phyloP scores from a whole-genome alignment of 106 monocot genomes.

The Cymbidium sinense region DNA sequence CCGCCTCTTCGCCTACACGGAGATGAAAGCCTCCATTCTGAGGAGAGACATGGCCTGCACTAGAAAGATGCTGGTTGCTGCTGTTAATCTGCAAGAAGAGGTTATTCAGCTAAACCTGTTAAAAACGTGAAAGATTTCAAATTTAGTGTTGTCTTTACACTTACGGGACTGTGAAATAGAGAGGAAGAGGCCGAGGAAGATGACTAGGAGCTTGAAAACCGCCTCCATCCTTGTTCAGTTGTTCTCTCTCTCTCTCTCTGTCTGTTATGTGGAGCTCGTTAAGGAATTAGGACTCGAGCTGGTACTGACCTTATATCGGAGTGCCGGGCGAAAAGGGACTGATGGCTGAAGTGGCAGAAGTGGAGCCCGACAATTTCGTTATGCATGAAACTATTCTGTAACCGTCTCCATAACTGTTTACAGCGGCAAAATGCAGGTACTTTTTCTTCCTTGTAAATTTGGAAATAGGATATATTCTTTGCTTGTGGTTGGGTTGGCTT shows the following conservation, averaged over 20 bases:
- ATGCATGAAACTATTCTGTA: neutral
- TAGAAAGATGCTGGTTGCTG: conserved; percentile 64
- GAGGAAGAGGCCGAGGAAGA: conserved; percentile 17
- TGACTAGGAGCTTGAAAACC: conserved; percentile 6
- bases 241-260: too few species aligned
- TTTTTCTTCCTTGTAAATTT: neutral
- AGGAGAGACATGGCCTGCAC: conserved; percentile 36
- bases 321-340: neutral
- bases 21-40: conserved; percentile 54
- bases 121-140: neutral
- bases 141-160: neutral
- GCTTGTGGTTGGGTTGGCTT: conserved; percentile 11
- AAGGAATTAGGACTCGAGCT: neutral
- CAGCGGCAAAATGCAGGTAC: neutral
- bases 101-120: neutral
- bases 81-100: conserved; percentile 29
- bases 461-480: conserved; percentile 6
- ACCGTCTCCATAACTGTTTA: neutral
- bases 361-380: conserved; percentile 5
- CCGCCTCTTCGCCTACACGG: conserved; percentile 20
- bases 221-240: conserved; percentile 4
- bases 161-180: conserved; percentile 17
- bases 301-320: neutral
- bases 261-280: neutral
- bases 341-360: neutral